A percentile compares a stretch with the other conserved stretches of the same genome.
These are phyloP conservation scores for Hypoxylon fuscum DNA, from an alignment of 495 filamentous ascomycete species.

Conservation along the genomic window DNA sequence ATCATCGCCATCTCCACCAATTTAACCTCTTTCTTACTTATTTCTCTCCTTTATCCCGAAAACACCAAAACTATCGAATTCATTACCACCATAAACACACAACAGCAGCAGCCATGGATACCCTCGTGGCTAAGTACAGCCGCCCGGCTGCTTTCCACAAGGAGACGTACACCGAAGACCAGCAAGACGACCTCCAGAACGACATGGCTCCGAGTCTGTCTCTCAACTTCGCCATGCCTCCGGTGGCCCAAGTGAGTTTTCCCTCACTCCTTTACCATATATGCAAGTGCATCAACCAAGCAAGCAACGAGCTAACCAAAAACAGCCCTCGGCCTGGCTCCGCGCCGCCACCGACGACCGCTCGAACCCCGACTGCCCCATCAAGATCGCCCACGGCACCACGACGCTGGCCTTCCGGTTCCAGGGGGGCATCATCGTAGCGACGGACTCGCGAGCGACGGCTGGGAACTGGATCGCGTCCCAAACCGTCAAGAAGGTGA, in stretches of 20 bases:
- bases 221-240: slow-evolving; percentile 91
- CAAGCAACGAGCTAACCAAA: slow-evolving; percentile 19
- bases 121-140: slow-evolving; percentile 89
- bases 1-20: slow-evolving; percentile 8
- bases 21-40: background rate
- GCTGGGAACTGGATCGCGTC: slow-evolving; percentile 98
- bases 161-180: slow-evolving; percentile 73
- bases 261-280: background rate
- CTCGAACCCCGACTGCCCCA: slow-evolving; percentile 93
- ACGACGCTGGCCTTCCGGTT: slow-evolving; percentile 98
- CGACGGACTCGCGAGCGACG: slow-evolving; percentile 94
- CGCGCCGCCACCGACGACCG: slow-evolving; percentile 97
- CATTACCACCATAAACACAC: too few species aligned
- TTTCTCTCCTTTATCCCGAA: background rate
- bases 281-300: background rate
- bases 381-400: slow-evolving; percentile 99
- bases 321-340: slow-evolving; percentile 86
- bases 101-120: slow-evolving; percentile 71
- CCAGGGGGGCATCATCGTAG: slow-evolving; percentile 97
- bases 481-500: slow-evolving; percentile 99
- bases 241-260: slow-evolving; percentile 82
- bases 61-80: background rate
- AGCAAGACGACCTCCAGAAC: slow-evolving; percentile 72
- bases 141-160: slow-evolving; percentile 71
- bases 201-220: slow-evolving; percentile 73